Evolutionary conservation across 1,139 yeast species (phyloP).

Genomic region (Debaryomyces robertsiae): DNA sequence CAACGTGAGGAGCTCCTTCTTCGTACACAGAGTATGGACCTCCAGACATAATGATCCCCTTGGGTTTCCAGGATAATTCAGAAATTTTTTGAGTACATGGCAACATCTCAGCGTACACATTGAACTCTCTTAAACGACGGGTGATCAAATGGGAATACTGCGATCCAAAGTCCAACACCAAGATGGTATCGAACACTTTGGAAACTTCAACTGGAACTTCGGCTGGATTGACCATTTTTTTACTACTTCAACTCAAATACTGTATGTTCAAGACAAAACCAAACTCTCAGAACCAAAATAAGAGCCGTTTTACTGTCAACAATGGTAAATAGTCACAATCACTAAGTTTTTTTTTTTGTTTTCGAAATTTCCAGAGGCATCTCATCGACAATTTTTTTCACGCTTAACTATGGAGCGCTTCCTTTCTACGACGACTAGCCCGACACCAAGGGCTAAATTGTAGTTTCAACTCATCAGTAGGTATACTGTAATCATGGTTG

Average conservation of each 20-base stretch:
- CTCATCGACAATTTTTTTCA: slow-evolving; percentile 6
- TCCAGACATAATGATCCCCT: slow-evolving; percentile 94
- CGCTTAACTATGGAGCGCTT: neutral
- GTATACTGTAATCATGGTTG: no score
- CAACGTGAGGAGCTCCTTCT: slow-evolving; percentile 96
- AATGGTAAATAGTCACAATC: neutral
- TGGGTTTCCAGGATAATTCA: slow-evolving; percentile 92
- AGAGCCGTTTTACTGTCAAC: neutral
- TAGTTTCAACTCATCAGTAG: no score
- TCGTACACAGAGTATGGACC: slow-evolving; percentile 98
- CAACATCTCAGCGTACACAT: slow-evolving; percentile 98
- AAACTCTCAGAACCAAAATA: slow-evolving; percentile 6
- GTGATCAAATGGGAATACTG: slow-evolving; percentile 97
- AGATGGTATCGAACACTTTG: slow-evolving; percentile 89
- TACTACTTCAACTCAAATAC: neutral
- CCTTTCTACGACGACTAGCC: no score
- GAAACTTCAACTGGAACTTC: slow-evolving; percentile 65
- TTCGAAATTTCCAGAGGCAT: neutral
- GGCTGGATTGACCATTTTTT: slow-evolving; percentile 6
- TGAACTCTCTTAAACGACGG: slow-evolving; percentile 96
- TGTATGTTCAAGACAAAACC: slow-evolving; percentile 1
- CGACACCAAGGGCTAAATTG: no score
- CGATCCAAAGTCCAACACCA: slow-evolving; percentile 97
- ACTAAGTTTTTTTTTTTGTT: slow-evolving; percentile 3
- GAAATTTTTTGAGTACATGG: slow-evolving; percentile 97